Conservation (phyloP, 768 basidiomycete genomes). For the Russula abietina region DNA sequence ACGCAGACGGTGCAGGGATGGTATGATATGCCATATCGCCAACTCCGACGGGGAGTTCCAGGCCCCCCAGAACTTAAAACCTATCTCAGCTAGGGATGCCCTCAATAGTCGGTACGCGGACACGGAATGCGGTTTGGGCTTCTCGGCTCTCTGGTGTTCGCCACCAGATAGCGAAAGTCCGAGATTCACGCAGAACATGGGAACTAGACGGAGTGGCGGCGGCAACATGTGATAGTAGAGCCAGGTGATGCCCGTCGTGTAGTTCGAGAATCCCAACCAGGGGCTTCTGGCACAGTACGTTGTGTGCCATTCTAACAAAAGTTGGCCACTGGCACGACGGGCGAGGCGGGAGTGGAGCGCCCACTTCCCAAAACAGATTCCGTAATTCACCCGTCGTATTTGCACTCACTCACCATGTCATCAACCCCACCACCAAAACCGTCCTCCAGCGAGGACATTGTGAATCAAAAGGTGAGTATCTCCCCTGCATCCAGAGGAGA, state of each 20-base stretch:
- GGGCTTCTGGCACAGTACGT: no score
- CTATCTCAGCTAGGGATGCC: not conserved
- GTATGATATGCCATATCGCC: not conserved
- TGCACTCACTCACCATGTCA: no score
- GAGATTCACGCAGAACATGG: not conserved
- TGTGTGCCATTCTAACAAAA: no score
- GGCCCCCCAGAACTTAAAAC: not conserved
- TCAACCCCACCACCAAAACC: conserved; percentile 43
- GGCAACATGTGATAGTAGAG: no score
- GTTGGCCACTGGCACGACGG: no score
- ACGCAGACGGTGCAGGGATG: no score
- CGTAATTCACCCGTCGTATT: no score
- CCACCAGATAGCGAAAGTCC: not conserved
- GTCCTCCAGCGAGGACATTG: conserved; percentile 81
- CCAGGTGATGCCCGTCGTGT: not conserved
- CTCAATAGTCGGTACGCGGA: not conserved
- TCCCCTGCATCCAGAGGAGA: not conserved
- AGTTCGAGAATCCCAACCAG: not conserved
- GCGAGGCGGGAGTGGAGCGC: no score
- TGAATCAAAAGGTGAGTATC: conserved; percentile 73
- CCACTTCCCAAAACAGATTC: no score
- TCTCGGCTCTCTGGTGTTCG: not conserved
- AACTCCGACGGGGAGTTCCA: not conserved
- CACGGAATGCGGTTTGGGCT: not conserved
- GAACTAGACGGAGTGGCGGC: not conserved